phyloP scores from a whole-genome alignment of 164 flowering plant genomes.

The Liriodendron chinense region DNA sequence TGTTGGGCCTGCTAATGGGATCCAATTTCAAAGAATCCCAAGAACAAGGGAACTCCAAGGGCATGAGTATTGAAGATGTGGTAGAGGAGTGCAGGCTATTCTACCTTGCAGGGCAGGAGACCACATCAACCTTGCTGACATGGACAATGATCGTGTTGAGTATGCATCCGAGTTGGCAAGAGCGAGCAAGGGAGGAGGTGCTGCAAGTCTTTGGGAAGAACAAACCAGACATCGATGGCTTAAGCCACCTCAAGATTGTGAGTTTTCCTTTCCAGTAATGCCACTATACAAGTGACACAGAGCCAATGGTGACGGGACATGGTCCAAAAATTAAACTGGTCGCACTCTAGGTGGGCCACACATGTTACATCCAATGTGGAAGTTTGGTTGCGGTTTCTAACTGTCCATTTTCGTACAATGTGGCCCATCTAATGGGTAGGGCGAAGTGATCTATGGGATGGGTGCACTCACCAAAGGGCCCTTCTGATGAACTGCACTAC shows the following conservation, averaged over 20 bases:
- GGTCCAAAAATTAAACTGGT: neutral
- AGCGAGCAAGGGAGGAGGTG: slow-evolving; percentile 50
- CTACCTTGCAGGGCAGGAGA: slow-evolving; percentile 46
- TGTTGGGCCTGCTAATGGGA: slow-evolving; percentile 6
- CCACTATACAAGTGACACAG: neutral
- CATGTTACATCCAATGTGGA: neutral
- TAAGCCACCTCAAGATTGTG: slow-evolving; percentile 16
- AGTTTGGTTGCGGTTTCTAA: too few relatives aligned
- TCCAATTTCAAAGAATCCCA: slow-evolving; percentile 4
- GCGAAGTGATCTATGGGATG: neutral
- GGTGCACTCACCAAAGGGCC: too few relatives aligned
- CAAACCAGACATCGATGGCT: slow-evolving; percentile 22
- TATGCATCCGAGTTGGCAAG: slow-evolving; percentile 48
- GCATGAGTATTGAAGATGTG: slow-evolving; percentile 37
- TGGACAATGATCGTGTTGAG: slow-evolving; percentile 44
- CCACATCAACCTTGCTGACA: slow-evolving; percentile 38
- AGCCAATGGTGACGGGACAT: neutral
- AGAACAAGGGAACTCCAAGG: neutral
- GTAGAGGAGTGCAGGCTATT: slow-evolving; percentile 40
- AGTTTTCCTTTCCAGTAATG: neutral
- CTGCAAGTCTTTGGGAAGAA: slow-evolving; percentile 22
- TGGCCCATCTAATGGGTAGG: neutral
- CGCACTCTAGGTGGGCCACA: neutral
- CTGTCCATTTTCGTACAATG: too few relatives aligned
- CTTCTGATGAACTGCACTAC: too few relatives aligned